Evolutionary conservation across 768 basidiomycete genomes (phyloP).

Genomic region (Omphalotus guepiniiformis): DNA sequence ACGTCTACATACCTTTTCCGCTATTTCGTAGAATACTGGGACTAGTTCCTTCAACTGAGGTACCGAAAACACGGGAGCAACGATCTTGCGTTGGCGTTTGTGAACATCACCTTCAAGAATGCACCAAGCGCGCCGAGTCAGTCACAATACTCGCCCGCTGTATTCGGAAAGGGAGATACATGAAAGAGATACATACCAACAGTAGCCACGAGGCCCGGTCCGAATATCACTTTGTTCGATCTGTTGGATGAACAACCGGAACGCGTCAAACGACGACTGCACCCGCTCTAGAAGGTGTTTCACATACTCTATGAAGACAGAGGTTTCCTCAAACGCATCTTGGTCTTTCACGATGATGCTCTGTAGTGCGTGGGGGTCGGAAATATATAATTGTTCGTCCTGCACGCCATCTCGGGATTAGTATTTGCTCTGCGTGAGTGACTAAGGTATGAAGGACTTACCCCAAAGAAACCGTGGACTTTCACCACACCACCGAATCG

Average conservation of each 20-base stretch:
- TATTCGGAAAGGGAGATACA: not conserved
- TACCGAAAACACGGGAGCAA: slow-evolving; percentile 43
- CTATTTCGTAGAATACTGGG: slow-evolving; percentile 40
- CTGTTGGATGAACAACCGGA: slow-evolving; percentile 24
- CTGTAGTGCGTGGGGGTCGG: slow-evolving; percentile 45
- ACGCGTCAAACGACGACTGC: too few relatives aligned
- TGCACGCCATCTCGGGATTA: slow-evolving; percentile 13
- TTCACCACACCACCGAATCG: slow-evolving; percentile 41
- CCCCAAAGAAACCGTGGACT: slow-evolving; percentile 44
- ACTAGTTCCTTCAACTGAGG: slow-evolving; percentile 40
- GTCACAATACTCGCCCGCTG: not conserved
- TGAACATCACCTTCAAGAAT: slow-evolving; percentile 34
- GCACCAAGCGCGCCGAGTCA: too few relatives aligned
- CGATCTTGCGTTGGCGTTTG: slow-evolving; percentile 44
- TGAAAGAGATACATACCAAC: slow-evolving; percentile 21
- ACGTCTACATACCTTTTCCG: slow-evolving; percentile 33
- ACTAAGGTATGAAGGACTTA: slow-evolving; percentile 17
- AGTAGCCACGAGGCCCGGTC: slow-evolving; percentile 41
- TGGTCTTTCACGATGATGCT: slow-evolving; percentile 46
- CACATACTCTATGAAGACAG: slow-evolving; percentile 40
- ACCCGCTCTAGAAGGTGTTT: not conserved
- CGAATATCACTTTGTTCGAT: slow-evolving; percentile 42
- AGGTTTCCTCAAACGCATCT: slow-evolving; percentile 42
- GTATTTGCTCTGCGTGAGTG: not conserved
- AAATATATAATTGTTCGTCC: slow-evolving; percentile 47